These are phyloP conservation scores for Solanum habrochaites DNA, from an alignment of 257 asterid genomes.

Conservation along the genomic window DNA sequence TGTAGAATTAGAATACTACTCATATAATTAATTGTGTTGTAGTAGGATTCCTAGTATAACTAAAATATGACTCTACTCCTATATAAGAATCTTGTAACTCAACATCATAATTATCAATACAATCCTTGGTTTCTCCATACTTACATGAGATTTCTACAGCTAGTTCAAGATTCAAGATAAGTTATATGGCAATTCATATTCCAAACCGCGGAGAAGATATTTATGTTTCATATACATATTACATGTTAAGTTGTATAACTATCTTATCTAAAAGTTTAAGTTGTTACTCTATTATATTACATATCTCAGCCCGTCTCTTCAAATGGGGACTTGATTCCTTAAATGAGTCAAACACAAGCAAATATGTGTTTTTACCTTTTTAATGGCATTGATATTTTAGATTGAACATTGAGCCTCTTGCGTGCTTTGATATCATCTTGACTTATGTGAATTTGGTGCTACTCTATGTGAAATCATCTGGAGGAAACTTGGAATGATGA, in stretches of 20 bases:
- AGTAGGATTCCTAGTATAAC: too few relatives aligned
- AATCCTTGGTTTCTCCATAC: too few relatives aligned
- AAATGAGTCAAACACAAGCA: neutral
- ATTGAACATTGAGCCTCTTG: neutral
- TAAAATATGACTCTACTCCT: too few relatives aligned
- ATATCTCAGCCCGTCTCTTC: neutral
- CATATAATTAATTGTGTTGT: too few relatives aligned
- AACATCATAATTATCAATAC: too few relatives aligned
- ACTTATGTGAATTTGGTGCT: slow-evolving; percentile 3
- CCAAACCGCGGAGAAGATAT: neutral
- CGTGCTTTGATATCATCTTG: neutral
- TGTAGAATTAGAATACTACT: too few relatives aligned
- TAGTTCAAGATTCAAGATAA: neutral
- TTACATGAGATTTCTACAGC: too few relatives aligned
- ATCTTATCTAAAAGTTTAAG: neutral
- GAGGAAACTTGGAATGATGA: neutral
- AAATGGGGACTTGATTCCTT: neutral
- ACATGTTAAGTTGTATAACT: neutral
- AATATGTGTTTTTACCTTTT: neutral
- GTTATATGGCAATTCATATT: neutral
- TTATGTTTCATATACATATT: neutral
- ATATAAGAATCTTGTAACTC: too few relatives aligned
- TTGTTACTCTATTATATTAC: neutral
- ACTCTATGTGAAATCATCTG: slow-evolving; percentile 5
- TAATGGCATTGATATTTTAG: neutral